Conservation (phyloP, 768 basidiomycete genomes). For the Tulasnella sp. region DNA sequence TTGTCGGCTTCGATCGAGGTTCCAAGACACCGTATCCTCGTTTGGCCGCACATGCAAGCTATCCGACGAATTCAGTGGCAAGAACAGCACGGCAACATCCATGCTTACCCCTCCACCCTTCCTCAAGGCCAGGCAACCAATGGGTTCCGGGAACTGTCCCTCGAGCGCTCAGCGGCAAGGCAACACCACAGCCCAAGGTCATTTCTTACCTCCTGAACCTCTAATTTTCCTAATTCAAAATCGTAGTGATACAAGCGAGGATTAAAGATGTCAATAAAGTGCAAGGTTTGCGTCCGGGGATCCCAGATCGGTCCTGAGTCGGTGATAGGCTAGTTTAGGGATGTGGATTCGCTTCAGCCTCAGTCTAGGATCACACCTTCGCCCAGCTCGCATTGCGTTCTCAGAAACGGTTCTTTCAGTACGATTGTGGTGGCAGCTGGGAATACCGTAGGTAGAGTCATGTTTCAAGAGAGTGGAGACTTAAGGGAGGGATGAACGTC, state of each 20-base stretch:
- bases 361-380: slow-evolving; percentile 48
- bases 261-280: slow-evolving; percentile 68
- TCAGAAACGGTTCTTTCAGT: slow-evolving; percentile 46
- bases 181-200: slow-evolving; percentile 44
- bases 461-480: neutral
- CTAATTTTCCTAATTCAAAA: slow-evolving; percentile 4
- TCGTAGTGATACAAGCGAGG: slow-evolving; percentile 37
- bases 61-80: neutral
- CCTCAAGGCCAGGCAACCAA: slow-evolving; percentile 58
- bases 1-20: slow-evolving; percentile 35
- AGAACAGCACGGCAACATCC: neutral
- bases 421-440: slow-evolving; percentile 22
- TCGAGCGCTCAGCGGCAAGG: slow-evolving; percentile 42
- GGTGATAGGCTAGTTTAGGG: neutral
- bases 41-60: slow-evolving; percentile 62
- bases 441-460: neutral
- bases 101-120: slow-evolving; percentile 48
- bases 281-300: slow-evolving; percentile 48
- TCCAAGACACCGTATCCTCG: slow-evolving; percentile 49
- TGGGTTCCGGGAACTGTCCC: slow-evolving; percentile 53
- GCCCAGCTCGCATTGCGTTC: slow-evolving; percentile 55
- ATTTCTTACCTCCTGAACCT: neutral
- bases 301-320: slow-evolving; percentile 61
- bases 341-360: neutral
- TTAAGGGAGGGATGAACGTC: neutral